These are phyloP conservation scores for Immersiella caudata DNA, from an alignment of 495 filamentous ascomycete genomes.

Conservation along the genomic window DNA sequence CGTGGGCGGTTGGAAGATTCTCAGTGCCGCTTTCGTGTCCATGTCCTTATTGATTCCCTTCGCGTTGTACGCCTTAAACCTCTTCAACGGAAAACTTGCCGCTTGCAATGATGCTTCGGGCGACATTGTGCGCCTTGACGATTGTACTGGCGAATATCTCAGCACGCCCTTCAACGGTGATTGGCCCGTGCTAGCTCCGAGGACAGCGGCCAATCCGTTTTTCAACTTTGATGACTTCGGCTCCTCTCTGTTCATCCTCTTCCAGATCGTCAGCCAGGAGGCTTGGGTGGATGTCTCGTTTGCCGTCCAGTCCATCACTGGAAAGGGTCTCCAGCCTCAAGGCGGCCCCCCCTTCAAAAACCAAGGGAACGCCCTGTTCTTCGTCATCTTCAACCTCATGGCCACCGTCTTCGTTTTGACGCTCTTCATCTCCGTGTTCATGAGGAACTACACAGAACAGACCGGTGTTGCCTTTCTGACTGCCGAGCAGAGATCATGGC, in stretches of 20 bases:
- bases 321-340: conserved; percentile 68
- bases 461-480: conserved; percentile 97
- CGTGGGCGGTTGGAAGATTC: conserved; percentile 86
- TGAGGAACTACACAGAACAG: conserved; percentile 99
- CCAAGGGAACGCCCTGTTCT: conserved; percentile 89
- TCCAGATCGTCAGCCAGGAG: conserved; percentile 98
- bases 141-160: conserved; percentile 82
- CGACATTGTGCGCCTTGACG: conserved; percentile 58
- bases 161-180: conserved; percentile 69
- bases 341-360: conserved; percentile 53
- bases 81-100: conserved; percentile 83
- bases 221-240: conserved; percentile 96
- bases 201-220: conserved; percentile 76
- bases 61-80: conserved; percentile 89
- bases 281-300: conserved; percentile 94
- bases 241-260: conserved; percentile 89
- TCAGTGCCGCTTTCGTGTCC: conserved; percentile 86
- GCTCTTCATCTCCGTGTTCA: conserved; percentile 98
- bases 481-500: conserved; percentile 94
- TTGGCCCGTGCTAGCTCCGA: conserved; percentile 83
- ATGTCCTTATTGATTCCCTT: conserved; percentile 94
- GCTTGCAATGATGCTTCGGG: conserved; percentile 73
- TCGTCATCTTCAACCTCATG: conserved; percentile 94
- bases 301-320: conserved; percentile 79
- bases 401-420: conserved; percentile 97